Base-by-base conservation (phyloP, 176 grass and related monocot species). In the Eragrostis nindensis region DNA sequence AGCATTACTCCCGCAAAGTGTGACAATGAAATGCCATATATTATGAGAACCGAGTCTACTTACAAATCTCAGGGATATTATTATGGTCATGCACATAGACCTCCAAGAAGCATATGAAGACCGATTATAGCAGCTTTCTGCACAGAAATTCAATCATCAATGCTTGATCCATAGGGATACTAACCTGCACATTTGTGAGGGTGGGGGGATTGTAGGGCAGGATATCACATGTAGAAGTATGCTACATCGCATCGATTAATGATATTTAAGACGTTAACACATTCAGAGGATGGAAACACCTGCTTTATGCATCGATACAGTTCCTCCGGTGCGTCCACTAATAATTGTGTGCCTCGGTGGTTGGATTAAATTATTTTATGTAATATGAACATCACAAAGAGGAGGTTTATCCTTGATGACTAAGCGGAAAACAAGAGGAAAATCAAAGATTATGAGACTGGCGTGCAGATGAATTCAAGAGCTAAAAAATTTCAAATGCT, bases 1-100 rank as follows among this genome's bases (percentile, higher is more conserved):
- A 4, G n/a, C 76, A 30, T 22, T 54, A 46, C 25, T 65, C 5
- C 1, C 18, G 24, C 6, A 62, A 45, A 45, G 13, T 52, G 26
- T 47, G 47, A 17, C 41, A 83, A 80, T 24, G 48, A 63, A 80
- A 70, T 71, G 42, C 0, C 1, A 76, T 74, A 83, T 69, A 42
- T 59, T 2, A 42, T 25, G 30, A 75, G 62, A 61, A 27, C 36
- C 27, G 27, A 47, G 21, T 76, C 21, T 86, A 92, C 95, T 98
- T 94, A 98, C 95, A 87, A 91, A 98, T 89, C 87, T 88, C 85
- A 94, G 73, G 61, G 90, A 94, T 76, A 98, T 91, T 80, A 98
- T 82, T 80, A 98, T 62, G 25, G 92, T 89, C 69, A 57, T 11
- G 75, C 75, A 24, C 95, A 98, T 76, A 98, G 61, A 62, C 85